Percentiles rank a stretch among this genome's conserved stretches.
Evolutionary conservation across 78 protist genomes (phyloP).

Genomic region (Cavenderia fasciculata): DNA sequence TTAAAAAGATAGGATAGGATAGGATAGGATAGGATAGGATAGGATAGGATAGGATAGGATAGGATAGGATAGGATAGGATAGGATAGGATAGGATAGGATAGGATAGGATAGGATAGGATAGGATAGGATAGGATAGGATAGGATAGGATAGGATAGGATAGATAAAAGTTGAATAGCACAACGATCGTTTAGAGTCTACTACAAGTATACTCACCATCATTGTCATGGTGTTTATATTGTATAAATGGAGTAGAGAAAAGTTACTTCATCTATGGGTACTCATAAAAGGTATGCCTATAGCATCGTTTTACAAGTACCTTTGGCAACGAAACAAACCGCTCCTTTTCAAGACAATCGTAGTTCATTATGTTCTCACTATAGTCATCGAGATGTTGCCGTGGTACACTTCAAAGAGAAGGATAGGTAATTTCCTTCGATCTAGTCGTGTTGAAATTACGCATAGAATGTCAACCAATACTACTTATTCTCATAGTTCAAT

Average conservation of each 20-base stretch:
- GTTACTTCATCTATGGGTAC: background rate
- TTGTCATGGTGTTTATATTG: background rate
- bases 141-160: background rate
- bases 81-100: too few relatives aligned
- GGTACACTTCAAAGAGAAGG: conserved; percentile 76
- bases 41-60: too few relatives aligned
- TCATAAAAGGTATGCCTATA: conserved; percentile 55
- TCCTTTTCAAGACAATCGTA: conserved; percentile 40
- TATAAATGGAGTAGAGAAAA: conserved; percentile 13
- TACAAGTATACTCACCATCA: too few relatives aligned
- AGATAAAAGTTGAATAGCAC: too few relatives aligned
- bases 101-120: too few relatives aligned
- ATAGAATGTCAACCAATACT: conserved; percentile 52
- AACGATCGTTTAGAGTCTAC: too few relatives aligned
- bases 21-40: too few relatives aligned
- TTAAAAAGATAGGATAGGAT: too few relatives aligned
- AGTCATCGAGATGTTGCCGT: conserved; percentile 43
- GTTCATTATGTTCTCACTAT: conserved; percentile 59
- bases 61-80: too few relatives aligned
- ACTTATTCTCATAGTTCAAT: conserved; percentile 11
- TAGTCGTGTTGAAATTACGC: conserved; percentile 48
- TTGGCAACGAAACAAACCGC: conserved; percentile 45
- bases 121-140: background rate
- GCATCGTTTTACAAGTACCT: conserved; percentile 41
- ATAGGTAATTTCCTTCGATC: conserved; percentile 39